Conservation (phyloP, 1,284 basidiomycete genomes). For the Microbotryum silenes-acaulis region DNA sequence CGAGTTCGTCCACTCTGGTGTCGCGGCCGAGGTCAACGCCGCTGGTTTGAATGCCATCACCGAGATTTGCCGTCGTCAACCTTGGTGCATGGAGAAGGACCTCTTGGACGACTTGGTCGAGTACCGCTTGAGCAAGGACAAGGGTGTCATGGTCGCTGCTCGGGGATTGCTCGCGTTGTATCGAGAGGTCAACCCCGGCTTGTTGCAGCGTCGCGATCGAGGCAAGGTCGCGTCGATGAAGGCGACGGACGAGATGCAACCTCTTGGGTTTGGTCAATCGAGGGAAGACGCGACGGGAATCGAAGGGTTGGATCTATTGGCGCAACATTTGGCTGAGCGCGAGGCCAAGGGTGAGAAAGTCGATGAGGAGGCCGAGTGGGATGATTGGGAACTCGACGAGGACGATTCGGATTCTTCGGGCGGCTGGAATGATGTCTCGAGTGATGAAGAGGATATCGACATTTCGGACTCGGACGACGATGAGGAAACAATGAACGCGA, state of each 20-base stretch:
- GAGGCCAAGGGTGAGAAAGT: conserved; percentile 47
- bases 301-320: conserved; percentile 78
- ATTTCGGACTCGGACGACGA: conserved; percentile 55
- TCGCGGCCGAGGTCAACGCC: conserved; percentile 83
- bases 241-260: conserved; percentile 42
- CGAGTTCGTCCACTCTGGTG: conserved; percentile 96
- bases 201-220: conserved; percentile 82
- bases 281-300: conserved; percentile 66
- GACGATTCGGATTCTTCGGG: conserved; percentile 56
- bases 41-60: conserved; percentile 92
- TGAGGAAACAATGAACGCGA: conserved; percentile 18
- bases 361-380: conserved; percentile 70
- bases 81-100: conserved; percentile 94
- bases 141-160: conserved; percentile 80
- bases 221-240: conserved; percentile 39
- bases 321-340: conserved; percentile 65
- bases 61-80: conserved; percentile 86
- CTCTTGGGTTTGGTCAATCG: conserved; percentile 72
- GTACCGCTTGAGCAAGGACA: conserved; percentile 91
- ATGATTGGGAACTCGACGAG: conserved; percentile 81
- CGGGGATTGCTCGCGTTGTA: conserved; percentile 86
- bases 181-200: conserved; percentile 87
- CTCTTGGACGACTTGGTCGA: conserved; percentile 85
- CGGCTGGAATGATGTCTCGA: conserved; percentile 80
- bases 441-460: conserved; percentile 63